Base-by-base conservation (phyloP, 108 stramenopile species). In the Heterococcus sp. region DNA sequence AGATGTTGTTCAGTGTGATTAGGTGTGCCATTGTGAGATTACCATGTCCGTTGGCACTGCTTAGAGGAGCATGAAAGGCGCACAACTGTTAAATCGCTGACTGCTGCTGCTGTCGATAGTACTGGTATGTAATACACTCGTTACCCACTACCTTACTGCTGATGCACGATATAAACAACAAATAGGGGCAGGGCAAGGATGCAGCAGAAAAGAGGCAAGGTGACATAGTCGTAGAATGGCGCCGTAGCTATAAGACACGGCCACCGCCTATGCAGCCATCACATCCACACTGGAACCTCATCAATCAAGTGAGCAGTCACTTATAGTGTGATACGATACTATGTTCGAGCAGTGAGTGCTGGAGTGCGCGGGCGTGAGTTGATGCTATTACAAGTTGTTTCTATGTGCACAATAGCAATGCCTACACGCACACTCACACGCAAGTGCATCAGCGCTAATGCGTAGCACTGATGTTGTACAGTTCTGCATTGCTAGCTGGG, bases 221-320 rank as follows among this genome's bases (percentile, higher is more conserved):
- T 0, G 68, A 67, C 38, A 71, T 83, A 32, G 82, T 87, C 36
- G 90, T 88, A 75, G 88, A 88, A 58, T 97, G 96, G 96, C 76
- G 96, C 46, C 83, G 96, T 21, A 93, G 93, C 5, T 97, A 89
- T 77, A 85, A 89, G 30, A 89, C 90, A 32, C 77, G 88, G 26
- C 96, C 96, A 0, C 96, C 96, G n/a, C 84, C 87, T 8, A 91
- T 92, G 29, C 89, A 89, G 38, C 69, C 64, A n/a, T 37, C 73
- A 11, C 82, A 83, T 75, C 75, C 82, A 3, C 82, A 83, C 75
- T 83, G 69, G 58, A 66, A 68, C 28, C 82, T 83, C 27, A 75
- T 83, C n/a, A 65, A 65, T 37, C 46, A 58, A 21, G 46, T 58
- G 46, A 8, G 46, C n/a, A n/a, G n/a, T n/a, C n/a, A n/a, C n/a